Conservation (phyloP, 2,329 filamentous ascomycete species). For the Exophiala dermatitidis region DNA sequence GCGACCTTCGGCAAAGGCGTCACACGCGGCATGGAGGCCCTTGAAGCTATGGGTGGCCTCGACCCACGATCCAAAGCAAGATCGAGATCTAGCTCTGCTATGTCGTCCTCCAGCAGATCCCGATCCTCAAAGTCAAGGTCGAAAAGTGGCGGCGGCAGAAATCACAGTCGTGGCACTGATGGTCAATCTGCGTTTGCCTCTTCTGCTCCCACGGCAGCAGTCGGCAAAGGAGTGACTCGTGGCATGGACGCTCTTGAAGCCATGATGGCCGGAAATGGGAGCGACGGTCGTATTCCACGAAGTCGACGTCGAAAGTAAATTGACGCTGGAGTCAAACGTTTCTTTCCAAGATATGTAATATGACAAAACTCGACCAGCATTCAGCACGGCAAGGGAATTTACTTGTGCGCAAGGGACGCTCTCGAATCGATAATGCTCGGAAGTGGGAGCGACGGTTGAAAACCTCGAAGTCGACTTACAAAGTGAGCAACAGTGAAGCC, state of each 20-base stretch:
- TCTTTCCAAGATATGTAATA: no score
- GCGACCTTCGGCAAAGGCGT: constrained; percentile 13
- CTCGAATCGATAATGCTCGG: no score
- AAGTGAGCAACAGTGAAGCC: no score
- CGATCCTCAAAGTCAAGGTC: not conserved
- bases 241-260: constrained; percentile 18
- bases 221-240: constrained; percentile 16
- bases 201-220: not conserved
- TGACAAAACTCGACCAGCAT: no score
- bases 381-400: no score
- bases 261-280: constrained; percentile 4
- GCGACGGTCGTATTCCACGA: not conserved
- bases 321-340: no score
- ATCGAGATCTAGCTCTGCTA: not conserved
- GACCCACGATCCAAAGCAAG: not conserved
- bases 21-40: constrained; percentile 15
- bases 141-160: not conserved
- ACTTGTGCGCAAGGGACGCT: no score
- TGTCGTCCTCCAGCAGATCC: no score
- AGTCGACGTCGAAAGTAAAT: not conserved
- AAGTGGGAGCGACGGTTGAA: no score
- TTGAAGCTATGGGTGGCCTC: constrained; percentile 13
- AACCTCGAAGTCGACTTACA: no score
- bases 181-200: not conserved
- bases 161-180: not conserved